These are phyloP conservation scores for Solanum peruvianum DNA, from an alignment of 257 asterid species.

Conservation along the genomic window DNA sequence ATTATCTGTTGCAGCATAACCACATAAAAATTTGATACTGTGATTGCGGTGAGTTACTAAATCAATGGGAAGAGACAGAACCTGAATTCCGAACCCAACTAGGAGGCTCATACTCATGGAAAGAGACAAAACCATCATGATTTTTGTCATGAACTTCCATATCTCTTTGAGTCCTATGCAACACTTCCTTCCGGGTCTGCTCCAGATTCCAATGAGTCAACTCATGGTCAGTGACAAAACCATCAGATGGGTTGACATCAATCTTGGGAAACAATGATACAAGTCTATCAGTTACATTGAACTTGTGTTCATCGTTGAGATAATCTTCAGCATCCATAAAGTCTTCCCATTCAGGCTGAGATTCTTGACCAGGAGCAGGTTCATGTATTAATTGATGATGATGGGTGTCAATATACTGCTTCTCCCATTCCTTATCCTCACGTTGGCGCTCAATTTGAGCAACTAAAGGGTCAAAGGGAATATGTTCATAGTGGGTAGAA, in stretches of 20 bases:
- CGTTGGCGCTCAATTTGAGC: slow-evolving; percentile 76
- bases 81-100: slow-evolving; percentile 61
- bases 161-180: slow-evolving; percentile 86
- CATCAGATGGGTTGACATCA: slow-evolving; percentile 71
- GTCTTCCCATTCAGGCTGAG: slow-evolving; percentile 95
- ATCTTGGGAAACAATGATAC: slow-evolving; percentile 70
- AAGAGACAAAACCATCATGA: slow-evolving; percentile 76
- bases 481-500: slow-evolving; percentile 16
- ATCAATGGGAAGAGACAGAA: background rate
- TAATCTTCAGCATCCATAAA: slow-evolving; percentile 87
- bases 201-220: slow-evolving; percentile 67
- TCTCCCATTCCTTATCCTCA: slow-evolving; percentile 81
- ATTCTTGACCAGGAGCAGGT: slow-evolving; percentile 40
- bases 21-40: background rate
- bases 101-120: slow-evolving; percentile 87
- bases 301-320: slow-evolving; percentile 74
- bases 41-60: background rate
- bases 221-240: slow-evolving; percentile 56
- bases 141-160: slow-evolving; percentile 79
- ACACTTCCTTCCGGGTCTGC: slow-evolving; percentile 64
- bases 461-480: slow-evolving; percentile 76
- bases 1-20: slow-evolving; percentile 31
- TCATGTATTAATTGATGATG: slow-evolving; percentile 21
- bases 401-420: slow-evolving; percentile 37
- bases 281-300: slow-evolving; percentile 75